phyloP scores from a whole-genome alignment of 805 yeast species.

The Teunomyces pallodes region DNA sequence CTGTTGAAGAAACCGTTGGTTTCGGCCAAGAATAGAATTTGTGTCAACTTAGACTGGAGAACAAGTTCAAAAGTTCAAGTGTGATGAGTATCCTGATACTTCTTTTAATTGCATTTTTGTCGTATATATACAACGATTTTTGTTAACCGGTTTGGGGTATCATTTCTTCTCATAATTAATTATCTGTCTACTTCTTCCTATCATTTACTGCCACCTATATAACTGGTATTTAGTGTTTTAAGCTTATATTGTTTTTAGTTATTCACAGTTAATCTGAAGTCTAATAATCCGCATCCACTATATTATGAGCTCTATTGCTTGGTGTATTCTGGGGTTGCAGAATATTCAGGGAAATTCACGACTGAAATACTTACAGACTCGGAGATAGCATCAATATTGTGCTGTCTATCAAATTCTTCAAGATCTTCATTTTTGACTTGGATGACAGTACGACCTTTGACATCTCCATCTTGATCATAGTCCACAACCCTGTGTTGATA shows the following conservation, averaged over 20 bases:
- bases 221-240: constrained; percentile 4
- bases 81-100: neutral
- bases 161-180: neutral
- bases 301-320: neutral
- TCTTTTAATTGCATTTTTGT: neutral
- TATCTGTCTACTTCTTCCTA: constrained; percentile 3
- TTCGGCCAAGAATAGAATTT: constrained; percentile 89
- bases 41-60: neutral
- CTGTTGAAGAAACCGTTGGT: constrained; percentile 98
- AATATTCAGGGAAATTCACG: neutral
- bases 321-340: neutral
- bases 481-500: constrained; percentile 30
- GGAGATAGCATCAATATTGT: constrained; percentile 14
- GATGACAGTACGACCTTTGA: constrained; percentile 37
- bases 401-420: constrained; percentile 30
- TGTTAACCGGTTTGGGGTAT: neutral
- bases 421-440: constrained; percentile 30
- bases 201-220: neutral
- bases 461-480: constrained; percentile 36
- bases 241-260: constrained; percentile 3
- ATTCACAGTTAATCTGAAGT: neutral
- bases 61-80: neutral
- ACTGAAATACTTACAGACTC: neutral
- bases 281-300: no score
- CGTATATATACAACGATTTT: neutral